phyloP scores from a whole-genome alignment of 805 yeast species.

The Myxozyma kluyveri region DNA sequence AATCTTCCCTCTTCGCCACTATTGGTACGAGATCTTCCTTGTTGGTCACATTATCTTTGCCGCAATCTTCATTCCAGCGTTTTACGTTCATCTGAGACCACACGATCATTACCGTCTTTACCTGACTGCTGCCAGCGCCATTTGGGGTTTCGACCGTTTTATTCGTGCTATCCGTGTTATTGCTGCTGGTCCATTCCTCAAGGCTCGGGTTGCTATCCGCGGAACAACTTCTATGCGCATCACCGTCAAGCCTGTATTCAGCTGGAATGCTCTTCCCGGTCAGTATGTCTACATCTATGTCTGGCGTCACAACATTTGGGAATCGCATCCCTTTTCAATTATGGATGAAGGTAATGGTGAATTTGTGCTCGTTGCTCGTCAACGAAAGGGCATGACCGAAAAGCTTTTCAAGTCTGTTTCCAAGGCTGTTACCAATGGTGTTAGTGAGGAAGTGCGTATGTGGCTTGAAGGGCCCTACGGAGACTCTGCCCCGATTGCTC shows the following conservation, averaged over 20 bases:
- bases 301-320: conserved; percentile 23
- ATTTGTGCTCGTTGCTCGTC: conserved; percentile 10
- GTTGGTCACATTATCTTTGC: conserved; percentile 57
- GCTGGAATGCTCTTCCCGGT: conserved; percentile 26
- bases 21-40: conserved; percentile 58
- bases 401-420: conserved; percentile 3
- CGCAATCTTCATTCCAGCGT: conserved; percentile 50
- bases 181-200: conserved; percentile 15
- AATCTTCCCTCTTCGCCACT: conserved; percentile 36
- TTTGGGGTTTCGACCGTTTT: conserved; percentile 71
- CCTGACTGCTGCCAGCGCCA: conserved; percentile 49
- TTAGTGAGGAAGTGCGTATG: conserved; percentile 8
- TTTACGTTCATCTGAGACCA: conserved; percentile 59
- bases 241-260: conserved; percentile 8
- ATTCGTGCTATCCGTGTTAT: conserved; percentile 54
- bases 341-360: conserved; percentile 17
- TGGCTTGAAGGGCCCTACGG: conserved; percentile 64
- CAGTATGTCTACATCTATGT: conserved; percentile 28
- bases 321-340: conserved; percentile 28
- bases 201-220: conserved; percentile 4
- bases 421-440: too few species aligned
- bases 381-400: conserved; percentile 12
- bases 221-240: conserved; percentile 17
- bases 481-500: conserved; percentile 45
- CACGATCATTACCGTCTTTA: conserved; percentile 39